phyloP scores from a whole-genome alignment of 495 filamentous ascomycete species.

The Aspergillus cavernicola region DNA sequence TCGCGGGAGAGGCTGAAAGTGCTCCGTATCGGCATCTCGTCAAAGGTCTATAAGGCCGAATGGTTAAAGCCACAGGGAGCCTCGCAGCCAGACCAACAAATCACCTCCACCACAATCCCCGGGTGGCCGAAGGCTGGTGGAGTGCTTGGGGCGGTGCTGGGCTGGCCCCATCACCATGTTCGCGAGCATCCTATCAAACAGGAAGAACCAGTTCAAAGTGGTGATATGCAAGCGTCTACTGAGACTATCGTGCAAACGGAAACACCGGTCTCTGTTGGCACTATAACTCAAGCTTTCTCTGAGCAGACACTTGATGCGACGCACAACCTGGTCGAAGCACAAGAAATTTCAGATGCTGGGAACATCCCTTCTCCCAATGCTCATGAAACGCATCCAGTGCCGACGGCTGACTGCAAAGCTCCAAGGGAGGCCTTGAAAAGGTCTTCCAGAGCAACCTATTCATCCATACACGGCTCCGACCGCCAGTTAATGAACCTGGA shows the following conservation, averaged over 20 bases:
- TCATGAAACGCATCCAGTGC: not conserved
- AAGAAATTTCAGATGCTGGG: not conserved
- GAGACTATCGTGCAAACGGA: not conserved
- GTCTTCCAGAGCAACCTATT: not conserved
- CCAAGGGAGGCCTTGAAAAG: constrained; percentile 5
- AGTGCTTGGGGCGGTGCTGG: constrained; percentile 35
- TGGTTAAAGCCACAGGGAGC: constrained; percentile 55
- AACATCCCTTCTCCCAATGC: not conserved
- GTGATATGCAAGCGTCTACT: not conserved
- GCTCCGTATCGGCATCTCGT: constrained; percentile 74
- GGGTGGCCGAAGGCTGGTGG: constrained; percentile 57
- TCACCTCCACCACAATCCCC: constrained; percentile 16
- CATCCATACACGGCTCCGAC: constrained; percentile 7
- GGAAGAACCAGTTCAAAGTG: not conserved
- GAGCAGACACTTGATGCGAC: not conserved
- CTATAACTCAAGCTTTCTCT: not conserved
- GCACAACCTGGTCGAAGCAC: not conserved
- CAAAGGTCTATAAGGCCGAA: constrained; percentile 48
- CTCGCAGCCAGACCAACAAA: constrained; percentile 19
- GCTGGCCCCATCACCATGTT: constrained; percentile 5
- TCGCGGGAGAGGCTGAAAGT: constrained; percentile 67
- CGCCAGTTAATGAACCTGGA: constrained; percentile 58
- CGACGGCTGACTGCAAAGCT: not conserved
- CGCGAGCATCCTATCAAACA: not conserved
- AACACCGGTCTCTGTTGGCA: not conserved